phyloP scores from a whole-genome alignment of 2,329 filamentous ascomycete genomes.

The Spiromastix sp. region DNA sequence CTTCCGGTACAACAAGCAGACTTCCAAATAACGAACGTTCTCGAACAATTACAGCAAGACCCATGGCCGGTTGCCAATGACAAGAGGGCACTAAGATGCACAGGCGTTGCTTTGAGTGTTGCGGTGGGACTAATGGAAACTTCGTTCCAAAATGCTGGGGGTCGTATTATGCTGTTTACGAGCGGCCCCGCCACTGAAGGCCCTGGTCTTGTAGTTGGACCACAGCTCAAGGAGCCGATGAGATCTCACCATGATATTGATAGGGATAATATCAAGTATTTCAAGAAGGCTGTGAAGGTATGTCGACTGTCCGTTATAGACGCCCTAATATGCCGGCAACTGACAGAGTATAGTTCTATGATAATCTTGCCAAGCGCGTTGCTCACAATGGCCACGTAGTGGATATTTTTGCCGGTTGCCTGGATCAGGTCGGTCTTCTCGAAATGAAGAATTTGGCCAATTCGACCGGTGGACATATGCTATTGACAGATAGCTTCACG shows the following conservation, averaged over 20 bases:
- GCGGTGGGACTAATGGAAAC: constrained; percentile 87
- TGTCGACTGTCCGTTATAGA: constrained; percentile 11
- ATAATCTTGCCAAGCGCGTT: constrained; percentile 82
- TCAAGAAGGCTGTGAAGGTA: constrained; percentile 96
- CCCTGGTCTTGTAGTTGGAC: constrained; percentile 91
- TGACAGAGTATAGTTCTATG: constrained; percentile 64
- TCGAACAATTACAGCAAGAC: constrained; percentile 92
- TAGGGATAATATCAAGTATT: constrained; percentile 97
- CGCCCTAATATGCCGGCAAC: constrained; percentile 3
- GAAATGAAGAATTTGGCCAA: constrained; percentile 98
- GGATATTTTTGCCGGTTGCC: constrained; percentile 93
- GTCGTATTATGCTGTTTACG: constrained; percentile 93
- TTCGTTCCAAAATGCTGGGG: constrained; percentile 90
- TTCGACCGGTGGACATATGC: constrained; percentile 95
- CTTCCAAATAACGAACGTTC: constrained; percentile 90
- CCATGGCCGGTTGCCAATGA: constrained; percentile 96
- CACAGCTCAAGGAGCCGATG: constrained; percentile 91
- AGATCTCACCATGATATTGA: constrained; percentile 98
- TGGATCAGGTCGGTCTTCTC: constrained; percentile 91
- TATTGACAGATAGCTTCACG: constrained; percentile 94
- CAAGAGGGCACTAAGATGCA: constrained; percentile 80
- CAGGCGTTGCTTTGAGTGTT: constrained; percentile 91
- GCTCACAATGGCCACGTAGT: constrained; percentile 96
- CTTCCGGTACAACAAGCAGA: constrained; percentile 92
- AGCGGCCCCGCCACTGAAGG: constrained; percentile 93